Evolutionary conservation across 305 asterid species (phyloP).

Genomic region (Fraxinus latifolia): DNA sequence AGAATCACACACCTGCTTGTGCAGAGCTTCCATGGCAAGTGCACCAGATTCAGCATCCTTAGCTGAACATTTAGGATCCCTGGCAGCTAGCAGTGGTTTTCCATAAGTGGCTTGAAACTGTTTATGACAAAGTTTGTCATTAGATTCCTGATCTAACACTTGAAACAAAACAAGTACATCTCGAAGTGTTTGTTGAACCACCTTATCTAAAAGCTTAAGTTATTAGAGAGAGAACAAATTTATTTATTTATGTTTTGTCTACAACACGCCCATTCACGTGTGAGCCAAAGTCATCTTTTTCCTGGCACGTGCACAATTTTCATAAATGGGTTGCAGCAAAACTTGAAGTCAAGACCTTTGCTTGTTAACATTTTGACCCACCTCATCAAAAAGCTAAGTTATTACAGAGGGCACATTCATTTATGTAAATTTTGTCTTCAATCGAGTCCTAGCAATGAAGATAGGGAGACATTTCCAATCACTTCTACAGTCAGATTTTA

Average conservation of each 20-base stretch:
- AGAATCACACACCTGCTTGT: constrained; percentile 70
- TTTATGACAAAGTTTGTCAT: constrained; percentile 24
- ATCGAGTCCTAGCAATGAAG: neutral
- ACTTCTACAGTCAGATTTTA: constrained; percentile 9
- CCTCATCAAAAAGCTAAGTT: neutral
- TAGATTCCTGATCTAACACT: constrained; percentile 13
- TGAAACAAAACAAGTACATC: constrained; percentile 1
- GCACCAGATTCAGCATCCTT: constrained; percentile 97
- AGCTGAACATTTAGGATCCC: constrained; percentile 96
- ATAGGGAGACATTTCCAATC: neutral
- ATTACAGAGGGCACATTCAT: neutral
- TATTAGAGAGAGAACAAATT: neutral
- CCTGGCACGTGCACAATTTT: neutral
- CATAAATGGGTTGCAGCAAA: neutral
- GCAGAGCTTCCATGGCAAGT: constrained; percentile 99
- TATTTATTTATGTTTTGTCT: neutral
- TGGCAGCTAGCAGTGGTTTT: constrained; percentile 85
- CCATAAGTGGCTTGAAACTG: constrained; percentile 98
- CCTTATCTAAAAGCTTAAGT: neutral
- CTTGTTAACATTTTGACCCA: neutral
- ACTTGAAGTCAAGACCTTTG: neutral
- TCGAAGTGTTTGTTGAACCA: neutral
- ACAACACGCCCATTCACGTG: neutral
- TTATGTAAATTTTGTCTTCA: neutral
- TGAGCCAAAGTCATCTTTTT: neutral